A percentile compares a stretch with the other conserved stretches of the same genome.
Evolutionary conservation across 2,329 filamentous ascomycete species (phyloP).

Genomic region (Coleophoma eucalyptorum): DNA sequence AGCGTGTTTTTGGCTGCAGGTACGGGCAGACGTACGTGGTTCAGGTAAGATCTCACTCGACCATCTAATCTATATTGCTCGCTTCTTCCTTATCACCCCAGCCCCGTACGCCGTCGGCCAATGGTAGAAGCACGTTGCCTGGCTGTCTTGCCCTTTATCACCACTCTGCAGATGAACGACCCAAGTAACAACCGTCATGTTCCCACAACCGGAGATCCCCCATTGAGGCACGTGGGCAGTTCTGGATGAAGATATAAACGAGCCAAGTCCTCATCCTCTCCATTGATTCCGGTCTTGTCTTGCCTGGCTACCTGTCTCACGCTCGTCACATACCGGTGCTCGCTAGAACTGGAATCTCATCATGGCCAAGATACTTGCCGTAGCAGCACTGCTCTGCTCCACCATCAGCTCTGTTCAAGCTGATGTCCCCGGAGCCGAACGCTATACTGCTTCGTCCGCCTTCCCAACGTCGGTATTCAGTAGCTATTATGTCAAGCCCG

Average conservation of each 20-base stretch:
- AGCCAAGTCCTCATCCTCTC: no score
- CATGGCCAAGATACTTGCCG: background rate
- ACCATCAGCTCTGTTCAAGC: constrained; percentile 5
- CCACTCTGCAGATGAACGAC: background rate
- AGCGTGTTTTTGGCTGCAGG: no score
- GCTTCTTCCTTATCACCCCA: no score
- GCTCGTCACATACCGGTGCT: background rate
- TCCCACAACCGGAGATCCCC: no score
- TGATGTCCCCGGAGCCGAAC: constrained; percentile 28
- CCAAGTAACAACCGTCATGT: background rate
- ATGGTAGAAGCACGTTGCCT: background rate
- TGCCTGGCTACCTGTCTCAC: background rate
- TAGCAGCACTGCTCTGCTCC: background rate
- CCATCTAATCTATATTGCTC: no score
- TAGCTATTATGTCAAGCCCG: constrained; percentile 42
- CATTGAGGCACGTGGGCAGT: no score
- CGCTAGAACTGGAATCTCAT: background rate
- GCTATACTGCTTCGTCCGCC: constrained; percentile 38
- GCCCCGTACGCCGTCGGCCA: background rate
- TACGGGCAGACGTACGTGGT: no score
- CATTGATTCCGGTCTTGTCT: background rate
- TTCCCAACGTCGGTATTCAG: constrained; percentile 48
- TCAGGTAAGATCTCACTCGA: no score
- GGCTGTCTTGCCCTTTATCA: background rate
- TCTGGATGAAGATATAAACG: no score